Evolutionary conservation across 768 basidiomycete species (phyloP).

Genomic region (Podaxis sp.): DNA sequence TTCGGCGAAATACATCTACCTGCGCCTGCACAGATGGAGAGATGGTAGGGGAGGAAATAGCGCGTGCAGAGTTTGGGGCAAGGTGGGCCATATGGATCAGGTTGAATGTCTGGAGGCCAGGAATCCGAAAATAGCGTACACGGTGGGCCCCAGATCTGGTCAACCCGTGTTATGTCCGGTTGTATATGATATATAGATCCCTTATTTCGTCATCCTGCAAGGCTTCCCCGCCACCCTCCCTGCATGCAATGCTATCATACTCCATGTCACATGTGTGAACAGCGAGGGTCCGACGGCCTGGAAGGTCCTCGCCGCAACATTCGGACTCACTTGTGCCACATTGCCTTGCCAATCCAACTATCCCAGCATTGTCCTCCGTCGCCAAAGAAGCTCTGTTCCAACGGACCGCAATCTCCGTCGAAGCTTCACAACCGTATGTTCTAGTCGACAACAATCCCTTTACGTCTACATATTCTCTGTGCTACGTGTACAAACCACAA

Average conservation of each 20-base stretch:
- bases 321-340: not conserved
- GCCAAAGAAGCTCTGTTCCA: not conserved
- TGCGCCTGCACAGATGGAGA: not conserved
- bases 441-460: constrained; percentile 1
- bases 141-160: constrained; percentile 13
- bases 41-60: not conserved
- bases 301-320: constrained; percentile 2
- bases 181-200: constrained; percentile 4
- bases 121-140: constrained; percentile 13
- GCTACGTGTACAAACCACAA: not conserved
- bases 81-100: not conserved
- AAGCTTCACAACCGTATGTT: constrained; percentile 14
- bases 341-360: not conserved
- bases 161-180: constrained; percentile 25
- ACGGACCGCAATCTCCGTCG: constrained; percentile 8
- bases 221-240: constrained; percentile 8
- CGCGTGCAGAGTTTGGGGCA: not conserved
- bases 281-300: not conserved
- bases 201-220: constrained; percentile 8
- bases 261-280: constrained; percentile 1
- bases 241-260: not conserved
- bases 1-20: constrained; percentile 18
- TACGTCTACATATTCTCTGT: not conserved
- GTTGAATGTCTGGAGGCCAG: not conserved
- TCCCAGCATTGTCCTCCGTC: not conserved